Base-by-base conservation (phyloP, 345 rosid genomes). In the Arabis alpina region DNA sequence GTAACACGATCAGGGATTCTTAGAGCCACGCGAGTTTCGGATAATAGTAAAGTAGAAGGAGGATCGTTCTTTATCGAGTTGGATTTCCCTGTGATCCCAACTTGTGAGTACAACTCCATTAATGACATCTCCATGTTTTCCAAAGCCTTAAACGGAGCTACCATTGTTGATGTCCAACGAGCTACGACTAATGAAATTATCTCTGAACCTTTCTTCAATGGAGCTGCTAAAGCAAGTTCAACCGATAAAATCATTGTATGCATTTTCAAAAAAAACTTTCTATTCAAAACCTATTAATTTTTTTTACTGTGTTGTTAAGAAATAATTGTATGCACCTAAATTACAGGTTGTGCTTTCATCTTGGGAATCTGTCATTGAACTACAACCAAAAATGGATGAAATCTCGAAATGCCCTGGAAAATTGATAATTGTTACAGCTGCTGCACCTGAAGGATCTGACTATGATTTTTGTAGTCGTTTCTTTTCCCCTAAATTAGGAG, bases 351-450 rank as follows among this genome's bases (percentile, higher is more conserved):
- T 28, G 32, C 32, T 28, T 28, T 5, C 32, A 28, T 86, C 91
- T 8, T 87, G 80, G 43, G 77, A 86, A 78, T 76, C 73, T 62
- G 89, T 92, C n/a, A 24, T 52, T 23, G 80, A 83, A 47, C 10
- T 85, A 4, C 72, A 79, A 50, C 92, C 96, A 37, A 70, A 45
- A 71, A 28, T 79, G 44, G 92, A 82, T 50, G 79, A 80, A 28
- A 28, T 28, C 32, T 28, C 32, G 32, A 28, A 28, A 28, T 28
- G 32, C 32, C 32, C 32, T 5, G 32, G 32, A 28, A 64, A 56
- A 60, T 82, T 88, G 37, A 49, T 86, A 11, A 71, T 92, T 64
- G 86, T 87, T 54, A 70, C 90, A 53, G 89, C 80, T 30, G 77
- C 57, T 32, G 87, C 89, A 39, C 73, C 86, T 13, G 54, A 76